Base-by-base conservation (phyloP, 176 grass and related monocot species). In the Triticum timopheevii region DNA sequence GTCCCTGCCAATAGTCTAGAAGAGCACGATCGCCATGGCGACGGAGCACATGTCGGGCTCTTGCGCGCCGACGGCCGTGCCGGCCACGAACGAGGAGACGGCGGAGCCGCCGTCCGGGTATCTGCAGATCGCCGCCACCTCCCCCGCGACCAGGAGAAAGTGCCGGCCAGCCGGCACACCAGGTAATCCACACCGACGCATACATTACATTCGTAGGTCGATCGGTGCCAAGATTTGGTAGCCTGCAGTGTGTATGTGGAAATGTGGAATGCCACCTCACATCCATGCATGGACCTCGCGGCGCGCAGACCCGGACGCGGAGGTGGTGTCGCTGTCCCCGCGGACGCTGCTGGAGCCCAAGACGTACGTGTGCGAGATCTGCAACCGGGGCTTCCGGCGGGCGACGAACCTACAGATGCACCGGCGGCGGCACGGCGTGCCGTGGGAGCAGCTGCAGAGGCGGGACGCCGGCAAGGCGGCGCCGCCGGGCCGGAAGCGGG, bases 391-490 rank as follows among this genome's bases (percentile, higher is more conserved):
- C 66, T 98, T 98, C 84, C 97, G 91, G 85, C 88, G 97, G 13
- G 97, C 93, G 87, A 85, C 94, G 92, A 95, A 98, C 88, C 92
- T 98, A 64, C 90, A 90, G 92, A 90, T 98, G 88, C 96, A 98
- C 90, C 93, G 93, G 73, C 88, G 93, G 87, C 75, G 90, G 59
- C 96, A 98, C 84, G 92, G 91, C 90, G 88, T 98, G 78, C 96
- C 96, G 70, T 96, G 90, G 93, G 95, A 91, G 96, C 54, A 7
- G 56, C 80, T 93, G 42, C 89, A 92, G 77, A 98, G 90, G 91
- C 79, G 95, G 73, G 91, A 92, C 69, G 88, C 83, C 44, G 49
- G 80, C 2, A 77, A 88, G 34, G 90, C 91, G 82, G 88, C 86
- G 65, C 77, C 69, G 36, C 36, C 69, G 11, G 2, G 4, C 20